phyloP scores from a whole-genome alignment of 1,284 basidiomycete genomes.

The Gymnopus androsaceus region DNA sequence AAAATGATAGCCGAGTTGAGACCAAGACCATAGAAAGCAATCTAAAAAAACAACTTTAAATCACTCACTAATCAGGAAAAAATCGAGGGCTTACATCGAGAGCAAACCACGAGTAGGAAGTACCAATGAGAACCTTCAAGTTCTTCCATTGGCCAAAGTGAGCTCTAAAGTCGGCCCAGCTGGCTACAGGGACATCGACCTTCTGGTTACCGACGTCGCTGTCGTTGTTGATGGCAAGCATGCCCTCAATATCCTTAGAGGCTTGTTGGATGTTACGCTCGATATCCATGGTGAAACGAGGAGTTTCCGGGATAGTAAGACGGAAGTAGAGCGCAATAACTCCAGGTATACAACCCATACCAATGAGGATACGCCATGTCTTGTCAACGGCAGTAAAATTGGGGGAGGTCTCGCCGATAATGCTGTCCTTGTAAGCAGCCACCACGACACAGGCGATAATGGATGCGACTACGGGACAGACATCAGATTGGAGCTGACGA shows the following conservation, averaged over 20 bases:
- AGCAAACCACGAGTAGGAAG: constrained; percentile 76
- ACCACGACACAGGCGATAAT: constrained; percentile 72
- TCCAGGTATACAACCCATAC: constrained; percentile 70
- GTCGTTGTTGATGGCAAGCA: constrained; percentile 61
- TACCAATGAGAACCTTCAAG: constrained; percentile 64
- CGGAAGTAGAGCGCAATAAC: constrained; percentile 75
- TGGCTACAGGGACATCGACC: constrained; percentile 65
- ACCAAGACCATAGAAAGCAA: constrained; percentile 85
- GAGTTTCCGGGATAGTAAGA: constrained; percentile 76
- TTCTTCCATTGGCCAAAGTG: constrained; percentile 70
- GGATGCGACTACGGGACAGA: constrained; percentile 50
- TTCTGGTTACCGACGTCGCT: constrained; percentile 60
- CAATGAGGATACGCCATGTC: constrained; percentile 73
- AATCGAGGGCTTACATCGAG: constrained; percentile 52
- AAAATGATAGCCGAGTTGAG: constrained; percentile 76
- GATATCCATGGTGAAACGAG: constrained; percentile 90
- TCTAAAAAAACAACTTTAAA: too few species aligned
- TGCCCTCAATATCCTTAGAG: constrained; percentile 27
- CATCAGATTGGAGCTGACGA: background rate
- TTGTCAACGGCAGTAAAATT: constrained; percentile 51
- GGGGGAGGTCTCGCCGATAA: constrained; percentile 49
- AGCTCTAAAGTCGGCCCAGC: constrained; percentile 59
- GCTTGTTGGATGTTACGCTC: constrained; percentile 82
- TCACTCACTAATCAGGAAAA: too few species aligned
- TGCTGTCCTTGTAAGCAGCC: constrained; percentile 65